Evolutionary conservation across 768 basidiomycete species (phyloP), one percentile per base, ranked within the genome.

Genomic region (Auriscalpium microsporum): DNA sequence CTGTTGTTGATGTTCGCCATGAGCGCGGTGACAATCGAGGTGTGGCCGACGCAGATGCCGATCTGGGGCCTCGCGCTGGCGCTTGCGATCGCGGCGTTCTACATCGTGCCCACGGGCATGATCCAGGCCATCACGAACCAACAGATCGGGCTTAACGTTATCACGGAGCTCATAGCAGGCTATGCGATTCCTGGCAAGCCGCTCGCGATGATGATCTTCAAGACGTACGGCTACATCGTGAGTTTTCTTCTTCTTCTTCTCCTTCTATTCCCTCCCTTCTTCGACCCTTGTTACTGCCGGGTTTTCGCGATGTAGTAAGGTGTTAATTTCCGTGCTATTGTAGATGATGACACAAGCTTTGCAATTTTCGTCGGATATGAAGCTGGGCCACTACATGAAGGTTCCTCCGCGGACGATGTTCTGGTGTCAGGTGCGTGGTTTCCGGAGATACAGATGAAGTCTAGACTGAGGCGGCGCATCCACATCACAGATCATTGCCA

Each of bases 61-160:
- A 78, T 86, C 37, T 86, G 84, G 84, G 84, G 82, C 14, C 72
- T 84, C 46, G 62, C 83, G 1, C 68, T 82, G 10, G 77, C 81
- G 5, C 65, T 83, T 42, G 5, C 72, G 33, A 73, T 66, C 62
- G 70, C 80, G 0, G 76, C 73, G 60, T 64, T 86, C 61, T 91
- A 90, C 62, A 77, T 85, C 56, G 80, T 94, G 48, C 91, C 91
- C 11, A 81, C 86, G 53, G 87, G 86, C 60, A 83, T 88, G 79
- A 87, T 90, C 57, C 83, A 88, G 62, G 86, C 87, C 1, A 80
- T 89, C 59, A 90, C 88, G 34, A 90, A 90, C 67, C 83, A 86
- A 63, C 84, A 88, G 68, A 75, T 89, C 53, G 86, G 76, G 64
- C 65, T 79, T 10, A 79, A 78, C 64, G 86, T 89, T 33, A 79